Evolutionary conservation across 352 stramenopile species (phyloP).

Genomic region (Phytophthora megakarya): DNA sequence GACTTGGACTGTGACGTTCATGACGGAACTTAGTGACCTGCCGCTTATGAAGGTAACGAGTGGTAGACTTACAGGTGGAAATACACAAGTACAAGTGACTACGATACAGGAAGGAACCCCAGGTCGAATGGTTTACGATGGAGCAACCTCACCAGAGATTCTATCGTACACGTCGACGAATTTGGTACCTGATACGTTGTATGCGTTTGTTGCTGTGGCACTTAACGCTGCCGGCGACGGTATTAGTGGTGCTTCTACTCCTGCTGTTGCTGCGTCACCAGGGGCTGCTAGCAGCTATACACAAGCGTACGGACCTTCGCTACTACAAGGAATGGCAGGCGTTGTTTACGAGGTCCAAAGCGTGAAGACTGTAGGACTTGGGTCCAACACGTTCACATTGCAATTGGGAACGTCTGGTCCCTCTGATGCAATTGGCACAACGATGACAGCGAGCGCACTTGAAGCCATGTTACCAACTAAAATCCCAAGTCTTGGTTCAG

Average conservation of each 20-base stretch:
- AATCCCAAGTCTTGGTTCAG: conserved; percentile 45
- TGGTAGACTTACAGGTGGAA: conserved; percentile 83
- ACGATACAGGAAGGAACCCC: conserved; percentile 87
- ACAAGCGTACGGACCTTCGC: conserved; percentile 85
- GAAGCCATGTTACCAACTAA: conserved; percentile 41
- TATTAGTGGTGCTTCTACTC: conserved; percentile 82
- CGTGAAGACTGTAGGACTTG: conserved; percentile 60
- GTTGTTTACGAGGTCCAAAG: conserved; percentile 96
- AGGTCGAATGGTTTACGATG: conserved; percentile 93
- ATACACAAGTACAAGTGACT: conserved; percentile 65
- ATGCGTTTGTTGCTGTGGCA: conserved; percentile 93
- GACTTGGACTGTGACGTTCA: conserved; percentile 92
- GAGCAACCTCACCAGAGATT: conserved; percentile 78
- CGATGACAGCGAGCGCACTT: conserved; percentile 49
- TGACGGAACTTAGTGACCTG: conserved; percentile 94
- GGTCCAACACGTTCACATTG: conserved; percentile 54
- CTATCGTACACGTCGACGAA: conserved; percentile 76
- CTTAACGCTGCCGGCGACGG: conserved; percentile 93
- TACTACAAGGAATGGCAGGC: conserved; percentile 92
- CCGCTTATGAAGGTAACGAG: conserved; percentile 90
- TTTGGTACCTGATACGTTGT: conserved; percentile 89
- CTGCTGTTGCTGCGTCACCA: conserved; percentile 91
- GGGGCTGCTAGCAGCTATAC: conserved; percentile 88
- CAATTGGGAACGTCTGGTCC: conserved; percentile 39
- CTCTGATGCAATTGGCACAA: conserved; percentile 48